Percentiles rank a stretch among this genome's conserved stretches.
Conservation (phyloP, 257 asterid genomes). For the Datura wrightii region DNA sequence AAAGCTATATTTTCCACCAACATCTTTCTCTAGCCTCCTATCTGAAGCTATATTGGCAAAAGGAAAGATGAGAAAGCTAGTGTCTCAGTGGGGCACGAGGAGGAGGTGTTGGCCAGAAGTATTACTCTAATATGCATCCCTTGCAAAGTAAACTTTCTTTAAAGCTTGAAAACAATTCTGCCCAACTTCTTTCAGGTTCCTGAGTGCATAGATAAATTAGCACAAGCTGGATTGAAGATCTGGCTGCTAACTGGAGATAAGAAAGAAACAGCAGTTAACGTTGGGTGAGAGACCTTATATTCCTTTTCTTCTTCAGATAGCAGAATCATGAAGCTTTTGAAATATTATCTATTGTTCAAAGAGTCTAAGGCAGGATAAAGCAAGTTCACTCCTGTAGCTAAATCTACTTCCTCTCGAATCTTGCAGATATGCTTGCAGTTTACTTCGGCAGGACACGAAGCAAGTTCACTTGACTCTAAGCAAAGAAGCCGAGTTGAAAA, state of each 20-base stretch:
- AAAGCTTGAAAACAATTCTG: neutral
- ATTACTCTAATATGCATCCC: neutral
- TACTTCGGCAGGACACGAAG: constrained; percentile 98
- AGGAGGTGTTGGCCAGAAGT: neutral
- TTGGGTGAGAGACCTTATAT: constrained; percentile 60
- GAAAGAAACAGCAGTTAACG: constrained; percentile 99
- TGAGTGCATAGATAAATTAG: constrained; percentile 96
- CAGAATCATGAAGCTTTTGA: neutral
- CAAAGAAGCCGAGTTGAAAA: constrained; percentile 41
- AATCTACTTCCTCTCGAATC: constrained; percentile 26
- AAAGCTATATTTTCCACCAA: neutral
- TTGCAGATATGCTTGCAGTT: constrained; percentile 90
- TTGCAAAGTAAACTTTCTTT: constrained; percentile 7
- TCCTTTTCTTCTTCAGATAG: constrained; percentile 41
- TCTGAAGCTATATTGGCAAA: neutral
- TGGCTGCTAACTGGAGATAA: constrained; percentile 99
- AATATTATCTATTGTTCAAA: neutral
- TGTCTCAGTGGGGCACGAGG: neutral
- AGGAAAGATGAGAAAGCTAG: neutral
- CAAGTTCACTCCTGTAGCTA: neutral
- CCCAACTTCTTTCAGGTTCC: constrained; percentile 65
- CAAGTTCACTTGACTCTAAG: constrained; percentile 73
- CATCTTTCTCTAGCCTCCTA: constrained; percentile 5
- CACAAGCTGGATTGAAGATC: constrained; percentile 95
- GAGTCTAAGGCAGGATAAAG: constrained; percentile 23